Evolutionary conservation across 257 asterid species (phyloP).

Genomic region (Rubia yunnanensis): DNA sequence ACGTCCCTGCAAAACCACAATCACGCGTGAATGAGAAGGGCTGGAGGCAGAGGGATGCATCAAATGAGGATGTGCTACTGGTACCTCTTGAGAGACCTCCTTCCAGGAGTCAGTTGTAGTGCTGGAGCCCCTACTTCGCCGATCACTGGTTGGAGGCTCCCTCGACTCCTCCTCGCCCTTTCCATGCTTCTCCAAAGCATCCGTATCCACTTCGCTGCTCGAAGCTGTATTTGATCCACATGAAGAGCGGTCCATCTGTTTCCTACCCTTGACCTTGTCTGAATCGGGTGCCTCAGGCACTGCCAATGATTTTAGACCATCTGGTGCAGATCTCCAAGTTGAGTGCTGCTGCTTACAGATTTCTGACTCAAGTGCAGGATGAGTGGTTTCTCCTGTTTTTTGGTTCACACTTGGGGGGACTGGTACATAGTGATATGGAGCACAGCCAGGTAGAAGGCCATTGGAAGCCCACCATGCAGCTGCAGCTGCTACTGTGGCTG

Average conservation of each 20-base stretch:
- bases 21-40: background rate
- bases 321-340: slow-evolving; percentile 36
- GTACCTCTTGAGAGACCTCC: slow-evolving; percentile 92
- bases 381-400: slow-evolving; percentile 33
- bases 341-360: slow-evolving; percentile 44
- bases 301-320: slow-evolving; percentile 30
- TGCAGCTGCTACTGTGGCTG: slow-evolving; percentile 97
- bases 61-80: slow-evolving; percentile 8
- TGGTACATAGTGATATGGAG: slow-evolving; percentile 60
- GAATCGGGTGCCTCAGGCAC: slow-evolving; percentile 33
- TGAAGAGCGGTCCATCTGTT: slow-evolving; percentile 84
- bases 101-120: slow-evolving; percentile 64
- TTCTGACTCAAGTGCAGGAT: slow-evolving; percentile 36
- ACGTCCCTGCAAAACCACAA: slow-evolving; percentile 53
- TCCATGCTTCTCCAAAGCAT: slow-evolving; percentile 51
- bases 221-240: slow-evolving; percentile 99
- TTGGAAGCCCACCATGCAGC: slow-evolving; percentile 98
- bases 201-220: slow-evolving; percentile 85
- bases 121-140: slow-evolving; percentile 58
- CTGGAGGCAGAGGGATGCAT: background rate
- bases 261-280: slow-evolving; percentile 48
- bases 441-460: slow-evolving; percentile 80
- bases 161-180: slow-evolving; percentile 39
- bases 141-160: slow-evolving; percentile 36
- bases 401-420: slow-evolving; percentile 35